These are phyloP conservation scores for Aspergillaceae sp. DNA, from an alignment of 2,329 filamentous ascomycete species.

Conservation along the genomic window DNA sequence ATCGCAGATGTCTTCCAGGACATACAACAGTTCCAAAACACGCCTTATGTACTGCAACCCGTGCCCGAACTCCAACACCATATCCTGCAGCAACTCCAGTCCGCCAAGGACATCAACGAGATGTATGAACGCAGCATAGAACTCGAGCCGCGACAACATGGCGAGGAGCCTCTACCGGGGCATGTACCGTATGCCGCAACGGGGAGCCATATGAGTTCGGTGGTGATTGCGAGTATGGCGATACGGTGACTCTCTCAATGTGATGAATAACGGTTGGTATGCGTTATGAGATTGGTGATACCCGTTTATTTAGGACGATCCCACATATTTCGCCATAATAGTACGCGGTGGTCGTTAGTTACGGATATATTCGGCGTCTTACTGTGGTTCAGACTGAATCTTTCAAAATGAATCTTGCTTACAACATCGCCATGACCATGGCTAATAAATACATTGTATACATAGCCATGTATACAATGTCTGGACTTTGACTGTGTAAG, in stretches of 20 bases:
- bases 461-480: too few species aligned
- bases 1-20: constrained; percentile 12
- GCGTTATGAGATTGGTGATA: neutral
- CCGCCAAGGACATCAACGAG: constrained; percentile 83
- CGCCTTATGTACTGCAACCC: constrained; percentile 74
- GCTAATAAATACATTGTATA: too few species aligned
- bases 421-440: too few species aligned
- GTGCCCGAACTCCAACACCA: constrained; percentile 83
- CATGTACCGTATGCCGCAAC: constrained; percentile 5
- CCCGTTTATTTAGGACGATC: neutral
- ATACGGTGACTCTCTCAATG: constrained; percentile 1
- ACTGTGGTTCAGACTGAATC: too few species aligned
- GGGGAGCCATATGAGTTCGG: constrained; percentile 10
- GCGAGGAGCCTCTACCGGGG: constrained; percentile 80
- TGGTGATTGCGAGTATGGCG: constrained; percentile 12
- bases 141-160: constrained; percentile 82
- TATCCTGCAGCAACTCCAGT: constrained; percentile 72
- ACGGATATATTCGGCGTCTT: too few species aligned
- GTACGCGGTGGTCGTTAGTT: too few species aligned
- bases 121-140: constrained; percentile 93
- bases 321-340: too few species aligned
- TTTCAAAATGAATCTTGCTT: too few species aligned
- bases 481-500: too few species aligned
- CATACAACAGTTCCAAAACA: constrained; percentile 91
- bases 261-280: neutral